These are phyloP conservation scores for Zalaria obscura DNA, from an alignment of 2,329 filamentous ascomycete species.

Conservation along the genomic window DNA sequence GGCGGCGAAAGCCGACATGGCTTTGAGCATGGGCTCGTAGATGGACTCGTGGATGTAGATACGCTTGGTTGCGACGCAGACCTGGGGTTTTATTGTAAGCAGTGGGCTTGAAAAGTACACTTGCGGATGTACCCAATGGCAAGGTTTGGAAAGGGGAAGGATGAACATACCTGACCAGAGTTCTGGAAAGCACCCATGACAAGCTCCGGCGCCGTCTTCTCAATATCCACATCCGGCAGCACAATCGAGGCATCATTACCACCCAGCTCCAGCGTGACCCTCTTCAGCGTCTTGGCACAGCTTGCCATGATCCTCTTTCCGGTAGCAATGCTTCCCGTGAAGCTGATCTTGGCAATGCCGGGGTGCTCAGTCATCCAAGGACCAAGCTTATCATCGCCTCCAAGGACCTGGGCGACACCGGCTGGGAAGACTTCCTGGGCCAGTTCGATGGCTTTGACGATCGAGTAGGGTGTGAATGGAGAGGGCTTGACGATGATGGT, in stretches of 20 bases:
- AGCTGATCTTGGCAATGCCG: slow-evolving; percentile 46
- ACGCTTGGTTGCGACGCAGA: slow-evolving; percentile 39
- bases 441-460: slow-evolving; percentile 47
- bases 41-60: slow-evolving; percentile 44
- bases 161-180: slow-evolving; percentile 33
- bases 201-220: slow-evolving; percentile 33
- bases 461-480: slow-evolving; percentile 43
- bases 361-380: slow-evolving; percentile 45
- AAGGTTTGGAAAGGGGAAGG: slow-evolving; percentile 1
- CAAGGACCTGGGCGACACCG: slow-evolving; percentile 47
- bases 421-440: slow-evolving; percentile 43
- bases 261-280: slow-evolving; percentile 46
- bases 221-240: slow-evolving; percentile 42
- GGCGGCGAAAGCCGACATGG: slow-evolving; percentile 31
- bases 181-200: slow-evolving; percentile 42
- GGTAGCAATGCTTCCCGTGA: slow-evolving; percentile 47
- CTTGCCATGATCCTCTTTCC: slow-evolving; percentile 47
- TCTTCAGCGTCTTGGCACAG: slow-evolving; percentile 43
- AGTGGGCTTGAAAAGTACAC: too few relatives aligned
- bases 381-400: slow-evolving; percentile 46
- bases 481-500: slow-evolving; percentile 24
- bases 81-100: slow-evolving; percentile 6
- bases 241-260: slow-evolving; percentile 50
- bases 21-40: slow-evolving; percentile 33
- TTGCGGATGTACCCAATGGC: too few relatives aligned